Evolutionary conservation across 352 stramenopile species (phyloP).

Genomic region (Phytophthora pisi): DNA sequence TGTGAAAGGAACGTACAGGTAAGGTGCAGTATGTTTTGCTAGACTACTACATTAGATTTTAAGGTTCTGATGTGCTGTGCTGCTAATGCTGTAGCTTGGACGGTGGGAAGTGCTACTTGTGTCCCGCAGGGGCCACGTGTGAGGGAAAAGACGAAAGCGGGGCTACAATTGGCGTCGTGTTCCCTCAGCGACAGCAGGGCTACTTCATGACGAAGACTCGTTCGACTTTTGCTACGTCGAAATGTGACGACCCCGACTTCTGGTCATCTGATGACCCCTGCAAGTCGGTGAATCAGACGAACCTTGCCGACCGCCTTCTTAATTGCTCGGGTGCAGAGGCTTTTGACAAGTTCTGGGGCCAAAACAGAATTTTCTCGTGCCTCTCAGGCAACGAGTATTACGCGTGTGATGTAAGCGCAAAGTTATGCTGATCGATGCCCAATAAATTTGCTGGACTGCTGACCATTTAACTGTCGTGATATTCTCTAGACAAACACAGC

Average conservation of each 20-base stretch:
- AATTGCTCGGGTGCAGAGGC: slow-evolving; percentile 39
- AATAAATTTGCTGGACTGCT: background rate
- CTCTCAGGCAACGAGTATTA: slow-evolving; percentile 68
- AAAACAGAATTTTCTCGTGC: slow-evolving; percentile 65
- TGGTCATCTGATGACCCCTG: slow-evolving; percentile 65
- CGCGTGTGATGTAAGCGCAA: slow-evolving; percentile 49
- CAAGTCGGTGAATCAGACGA: slow-evolving; percentile 29
- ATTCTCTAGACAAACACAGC: slow-evolving; percentile 33
- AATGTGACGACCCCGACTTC: slow-evolving; percentile 41
- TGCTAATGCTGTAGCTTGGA: slow-evolving; percentile 50
- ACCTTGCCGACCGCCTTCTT: slow-evolving; percentile 49
- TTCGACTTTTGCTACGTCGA: slow-evolving; percentile 40
- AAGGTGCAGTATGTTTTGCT: background rate
- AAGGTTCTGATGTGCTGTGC: background rate
- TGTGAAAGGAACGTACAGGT: slow-evolving; percentile 75
- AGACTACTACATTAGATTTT: background rate
- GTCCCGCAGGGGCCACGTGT: slow-evolving; percentile 58
- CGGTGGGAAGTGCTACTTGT: slow-evolving; percentile 64
- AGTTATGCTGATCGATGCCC: too few species aligned
- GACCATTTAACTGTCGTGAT: background rate
- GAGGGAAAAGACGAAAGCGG: slow-evolving; percentile 44
- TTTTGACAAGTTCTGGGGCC: slow-evolving; percentile 65
- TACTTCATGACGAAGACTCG: slow-evolving; percentile 56
- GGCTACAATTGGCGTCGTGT: slow-evolving; percentile 41
- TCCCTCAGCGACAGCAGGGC: slow-evolving; percentile 45